phyloP scores from a whole-genome alignment of 2,329 filamentous ascomycete genomes.

The Aspergillus viridinutans region DNA sequence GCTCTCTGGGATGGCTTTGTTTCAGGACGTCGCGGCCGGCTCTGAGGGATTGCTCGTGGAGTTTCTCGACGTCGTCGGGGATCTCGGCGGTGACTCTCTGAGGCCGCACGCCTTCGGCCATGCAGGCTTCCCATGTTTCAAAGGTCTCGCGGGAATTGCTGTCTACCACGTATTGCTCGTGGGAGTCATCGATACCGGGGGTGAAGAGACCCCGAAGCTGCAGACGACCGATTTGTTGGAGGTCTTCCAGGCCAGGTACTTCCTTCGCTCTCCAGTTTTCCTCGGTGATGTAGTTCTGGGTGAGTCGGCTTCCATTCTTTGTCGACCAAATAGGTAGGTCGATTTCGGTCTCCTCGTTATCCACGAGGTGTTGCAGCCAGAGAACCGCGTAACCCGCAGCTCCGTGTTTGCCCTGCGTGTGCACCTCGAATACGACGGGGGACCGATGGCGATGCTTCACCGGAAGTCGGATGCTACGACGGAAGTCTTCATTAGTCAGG shows the following conservation, averaged over 20 bases:
- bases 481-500: slow-evolving; percentile 47
- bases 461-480: slow-evolving; percentile 66
- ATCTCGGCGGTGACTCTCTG: slow-evolving; percentile 69
- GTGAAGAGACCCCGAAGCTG: slow-evolving; percentile 80
- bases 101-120: slow-evolving; percentile 75
- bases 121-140: slow-evolving; percentile 90
- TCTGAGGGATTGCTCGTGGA: slow-evolving; percentile 77
- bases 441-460: slow-evolving; percentile 88
- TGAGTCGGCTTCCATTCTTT: slow-evolving; percentile 67
- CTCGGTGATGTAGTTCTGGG: slow-evolving; percentile 88
- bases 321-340: slow-evolving; percentile 91
- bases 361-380: slow-evolving; percentile 81
- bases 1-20: slow-evolving; percentile 61
- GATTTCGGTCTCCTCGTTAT: slow-evolving; percentile 71
- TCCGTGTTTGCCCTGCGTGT: slow-evolving; percentile 63
- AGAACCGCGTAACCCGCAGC: slow-evolving; percentile 72
- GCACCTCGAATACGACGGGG: slow-evolving; percentile 84
- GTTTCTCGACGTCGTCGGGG: slow-evolving; percentile 64
- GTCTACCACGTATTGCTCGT: slow-evolving; percentile 76
- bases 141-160: slow-evolving; percentile 90
- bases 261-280: slow-evolving; percentile 60
- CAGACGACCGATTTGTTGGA: slow-evolving; percentile 76
- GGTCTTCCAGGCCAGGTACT: slow-evolving; percentile 67
- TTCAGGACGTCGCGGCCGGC: slow-evolving; percentile 78
- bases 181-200: slow-evolving; percentile 81